phyloP scores from a whole-genome alignment of 1,139 yeast species.

The Pichia terricola region DNA sequence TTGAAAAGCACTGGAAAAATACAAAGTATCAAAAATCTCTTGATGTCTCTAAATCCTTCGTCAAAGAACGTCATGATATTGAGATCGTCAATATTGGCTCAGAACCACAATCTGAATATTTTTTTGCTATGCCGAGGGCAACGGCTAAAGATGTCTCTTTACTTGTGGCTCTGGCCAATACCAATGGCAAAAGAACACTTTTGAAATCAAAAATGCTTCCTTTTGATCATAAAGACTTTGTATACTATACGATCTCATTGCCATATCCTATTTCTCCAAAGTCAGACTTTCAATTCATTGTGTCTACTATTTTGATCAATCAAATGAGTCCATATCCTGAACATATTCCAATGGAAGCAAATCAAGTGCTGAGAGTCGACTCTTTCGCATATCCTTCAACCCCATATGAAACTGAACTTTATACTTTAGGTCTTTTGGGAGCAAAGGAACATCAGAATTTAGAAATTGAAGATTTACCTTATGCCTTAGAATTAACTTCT shows the following conservation, averaged over 20 bases:
- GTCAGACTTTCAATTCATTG: constrained; percentile 37
- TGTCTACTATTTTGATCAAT: constrained; percentile 46
- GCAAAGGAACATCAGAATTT: constrained; percentile 39
- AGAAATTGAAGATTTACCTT: constrained; percentile 1
- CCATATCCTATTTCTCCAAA: constrained; percentile 65
- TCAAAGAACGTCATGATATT: constrained; percentile 51
- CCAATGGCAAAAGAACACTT: constrained; percentile 23
- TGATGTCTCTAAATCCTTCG: constrained; percentile 60
- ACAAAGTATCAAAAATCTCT: constrained; percentile 37
- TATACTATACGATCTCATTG: constrained; percentile 40
- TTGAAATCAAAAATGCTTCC: constrained; percentile 28
- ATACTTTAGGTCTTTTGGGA: constrained; percentile 43
- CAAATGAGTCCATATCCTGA: constrained; percentile 55
- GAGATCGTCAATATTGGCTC: constrained; percentile 50
- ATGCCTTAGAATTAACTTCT: constrained; percentile 1
- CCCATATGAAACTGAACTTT: constrained; percentile 51
- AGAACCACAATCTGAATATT: constrained; percentile 48
- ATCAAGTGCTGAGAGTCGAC: constrained; percentile 49
- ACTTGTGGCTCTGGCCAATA: constrained; percentile 32
- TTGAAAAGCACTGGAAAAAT: constrained; percentile 37
- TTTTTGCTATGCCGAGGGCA: constrained; percentile 36
- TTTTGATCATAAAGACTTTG: constrained; percentile 26
- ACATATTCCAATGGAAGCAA: constrained; percentile 47
- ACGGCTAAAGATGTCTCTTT: constrained; percentile 38
- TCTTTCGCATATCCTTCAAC: constrained; percentile 48